Conservation (phyloP, 352 stramenopile species). For the Ophiocytium majus region DNA sequence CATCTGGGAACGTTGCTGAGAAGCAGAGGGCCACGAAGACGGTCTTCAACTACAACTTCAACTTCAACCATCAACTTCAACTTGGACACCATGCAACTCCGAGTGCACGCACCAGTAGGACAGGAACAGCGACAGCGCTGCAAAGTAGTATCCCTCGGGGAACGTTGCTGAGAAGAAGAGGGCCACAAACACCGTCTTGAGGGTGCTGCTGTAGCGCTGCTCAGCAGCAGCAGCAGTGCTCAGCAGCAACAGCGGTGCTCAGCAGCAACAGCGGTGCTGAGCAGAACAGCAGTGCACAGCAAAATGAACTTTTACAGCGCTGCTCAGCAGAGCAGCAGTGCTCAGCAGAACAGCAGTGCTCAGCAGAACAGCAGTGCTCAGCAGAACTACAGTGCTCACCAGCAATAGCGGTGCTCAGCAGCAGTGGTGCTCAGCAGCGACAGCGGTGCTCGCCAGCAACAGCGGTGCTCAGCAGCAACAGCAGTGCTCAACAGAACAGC, state of each 20-base stretch:
- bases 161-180: constrained; percentile 54
- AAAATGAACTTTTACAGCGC: too few relatives aligned
- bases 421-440: too few relatives aligned
- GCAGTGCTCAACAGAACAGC: not conserved
- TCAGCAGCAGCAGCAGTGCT: not conserved
- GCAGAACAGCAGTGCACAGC: not conserved
- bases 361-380: not conserved
- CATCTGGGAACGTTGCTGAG: constrained; percentile 54
- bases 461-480: not conserved
- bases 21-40: constrained; percentile 58
- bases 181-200: constrained; percentile 57
- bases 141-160: constrained; percentile 65
- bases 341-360: not conserved
- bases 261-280: not conserved
- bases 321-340: too few relatives aligned
- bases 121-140: constrained; percentile 65
- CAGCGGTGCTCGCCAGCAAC: too few relatives aligned
- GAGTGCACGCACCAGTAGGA: constrained; percentile 68
- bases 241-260: not conserved
- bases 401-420: not conserved
- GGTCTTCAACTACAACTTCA: too few relatives aligned
- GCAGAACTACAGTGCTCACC: too few relatives aligned
- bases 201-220: constrained; percentile 48
- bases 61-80: too few relatives aligned
- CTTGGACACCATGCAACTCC: too few relatives aligned